Evolutionary conservation across 768 basidiomycete species (phyloP).

Genomic region (Leccinum pellstonianum): DNA sequence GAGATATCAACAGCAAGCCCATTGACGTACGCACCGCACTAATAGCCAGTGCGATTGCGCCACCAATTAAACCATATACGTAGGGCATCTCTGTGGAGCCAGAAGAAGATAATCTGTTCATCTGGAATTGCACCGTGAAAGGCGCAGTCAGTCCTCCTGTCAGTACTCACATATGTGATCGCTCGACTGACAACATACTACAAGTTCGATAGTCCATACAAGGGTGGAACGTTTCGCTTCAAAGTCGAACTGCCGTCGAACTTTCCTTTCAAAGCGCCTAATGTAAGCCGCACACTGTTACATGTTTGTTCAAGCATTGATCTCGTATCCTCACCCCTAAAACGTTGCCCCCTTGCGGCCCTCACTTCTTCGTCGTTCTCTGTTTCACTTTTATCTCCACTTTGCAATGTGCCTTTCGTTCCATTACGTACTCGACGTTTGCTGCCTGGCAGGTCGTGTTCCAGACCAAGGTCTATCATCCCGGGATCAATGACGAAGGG

Average conservation of each 20-base stretch:
- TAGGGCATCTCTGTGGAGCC: slow-evolving; percentile 65
- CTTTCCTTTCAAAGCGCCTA: slow-evolving; percentile 87
- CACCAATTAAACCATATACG: slow-evolving; percentile 9
- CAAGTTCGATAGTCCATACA: slow-evolving; percentile 80
- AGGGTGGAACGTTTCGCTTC: slow-evolving; percentile 77
- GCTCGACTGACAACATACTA: slow-evolving; percentile 4
- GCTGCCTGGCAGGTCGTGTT: slow-evolving; percentile 62
- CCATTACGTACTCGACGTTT: slow-evolving; percentile 21
- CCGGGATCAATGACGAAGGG: slow-evolving; percentile 88
- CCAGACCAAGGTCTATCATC: slow-evolving; percentile 86
- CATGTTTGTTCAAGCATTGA: slow-evolving; percentile 4
- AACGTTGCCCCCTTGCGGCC: slow-evolving; percentile 16
- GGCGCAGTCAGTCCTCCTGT: slow-evolving; percentile 53
- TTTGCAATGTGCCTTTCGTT: neutral
- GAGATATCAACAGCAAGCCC: slow-evolving; percentile 58
- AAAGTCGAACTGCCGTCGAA: slow-evolving; percentile 69
- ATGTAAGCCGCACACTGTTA: slow-evolving; percentile 41
- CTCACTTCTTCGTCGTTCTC: slow-evolving; percentile 1
- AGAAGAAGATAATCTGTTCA: slow-evolving; percentile 68
- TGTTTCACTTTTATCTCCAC: slow-evolving; percentile 1
- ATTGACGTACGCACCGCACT: slow-evolving; percentile 49
- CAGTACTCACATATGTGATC: neutral
- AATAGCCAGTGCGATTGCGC: slow-evolving; percentile 12
- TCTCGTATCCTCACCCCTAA: slow-evolving; percentile 14
- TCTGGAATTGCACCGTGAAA: slow-evolving; percentile 78